Evolutionary conservation across 73 alveolate genomes (phyloP).

Genomic region (Paramecium caudatum): DNA sequence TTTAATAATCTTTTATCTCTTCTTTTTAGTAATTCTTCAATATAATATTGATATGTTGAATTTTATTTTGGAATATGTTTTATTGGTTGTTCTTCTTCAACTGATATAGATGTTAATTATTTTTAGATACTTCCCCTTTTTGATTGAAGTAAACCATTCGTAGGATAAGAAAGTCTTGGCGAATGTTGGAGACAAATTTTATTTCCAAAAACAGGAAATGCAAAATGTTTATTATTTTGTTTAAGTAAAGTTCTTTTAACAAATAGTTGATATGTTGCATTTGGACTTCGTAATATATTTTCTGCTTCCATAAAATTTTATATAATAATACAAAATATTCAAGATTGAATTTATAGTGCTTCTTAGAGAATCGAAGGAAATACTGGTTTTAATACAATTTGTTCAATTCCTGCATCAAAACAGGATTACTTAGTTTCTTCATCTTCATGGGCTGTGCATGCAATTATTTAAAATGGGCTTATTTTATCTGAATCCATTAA

Average conservation of each 20-base stretch:
- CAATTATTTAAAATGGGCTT: not conserved
- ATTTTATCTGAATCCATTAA: slow-evolving; percentile 29
- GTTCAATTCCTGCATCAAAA: slow-evolving; percentile 27
- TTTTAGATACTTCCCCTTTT: too few species aligned
- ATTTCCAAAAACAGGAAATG: slow-evolving; percentile 19
- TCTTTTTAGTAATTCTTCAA: not conserved
- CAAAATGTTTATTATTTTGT: not conserved
- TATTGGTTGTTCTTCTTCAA: too few species aligned
- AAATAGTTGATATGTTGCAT: slow-evolving; percentile 8
- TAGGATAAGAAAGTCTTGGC: not conserved
- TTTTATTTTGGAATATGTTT: not conserved
- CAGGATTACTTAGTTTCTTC: slow-evolving; percentile 54
- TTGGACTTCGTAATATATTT: not conserved
- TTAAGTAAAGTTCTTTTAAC: not conserved
- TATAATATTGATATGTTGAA: slow-evolving; percentile 10
- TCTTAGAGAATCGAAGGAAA: slow-evolving; percentile 19
- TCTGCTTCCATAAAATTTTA: not conserved
- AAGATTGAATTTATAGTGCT: slow-evolving; percentile 17
- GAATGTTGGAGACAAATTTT: slow-evolving; percentile 1
- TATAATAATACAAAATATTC: slow-evolving; percentile 21
- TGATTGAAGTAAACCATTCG: not conserved
- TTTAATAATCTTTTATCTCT: not conserved
- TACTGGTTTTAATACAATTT: slow-evolving; percentile 46
- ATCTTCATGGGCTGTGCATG: slow-evolving; percentile 65
- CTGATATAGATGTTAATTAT: too few species aligned